A percentile compares a stretch with the other conserved stretches of the same genome.
These are phyloP conservation scores for Thelephora aurantiotincta DNA, from an alignment of 768 basidiomycete species.

Conservation along the genomic window DNA sequence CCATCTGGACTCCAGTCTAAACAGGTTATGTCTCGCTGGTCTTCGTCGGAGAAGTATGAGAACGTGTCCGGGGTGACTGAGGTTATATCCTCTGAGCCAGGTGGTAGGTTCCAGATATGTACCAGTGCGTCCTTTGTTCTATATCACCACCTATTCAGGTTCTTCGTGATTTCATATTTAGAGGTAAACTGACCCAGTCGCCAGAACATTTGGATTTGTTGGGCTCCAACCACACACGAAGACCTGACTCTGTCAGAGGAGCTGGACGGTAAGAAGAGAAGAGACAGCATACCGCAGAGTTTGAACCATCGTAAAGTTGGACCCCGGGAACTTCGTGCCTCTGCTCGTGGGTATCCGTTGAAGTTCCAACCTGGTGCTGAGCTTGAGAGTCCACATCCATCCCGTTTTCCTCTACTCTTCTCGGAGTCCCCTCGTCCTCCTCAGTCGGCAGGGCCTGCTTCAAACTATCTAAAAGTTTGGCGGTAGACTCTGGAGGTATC, in stretches of 20 bases:
- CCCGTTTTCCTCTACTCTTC: no score
- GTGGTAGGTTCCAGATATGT: slow-evolving; percentile 57
- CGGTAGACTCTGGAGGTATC: not conserved
- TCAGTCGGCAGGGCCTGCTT: no score
- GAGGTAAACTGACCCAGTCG: slow-evolving; percentile 46
- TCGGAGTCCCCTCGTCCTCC: no score
- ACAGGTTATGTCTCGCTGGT: slow-evolving; percentile 54
- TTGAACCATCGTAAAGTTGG: not conserved
- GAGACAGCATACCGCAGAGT: not conserved
- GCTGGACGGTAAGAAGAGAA: not conserved
- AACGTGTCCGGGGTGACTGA: slow-evolving; percentile 22
- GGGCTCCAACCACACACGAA: slow-evolving; percentile 79
- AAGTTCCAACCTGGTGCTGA: no score
- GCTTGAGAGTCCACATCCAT: no score
- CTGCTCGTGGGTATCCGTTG: slow-evolving; percentile 22
- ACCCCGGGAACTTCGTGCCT: slow-evolving; percentile 15
- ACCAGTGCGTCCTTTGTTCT: slow-evolving; percentile 66
- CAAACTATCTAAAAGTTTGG: no score
- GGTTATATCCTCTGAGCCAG: slow-evolving; percentile 8
- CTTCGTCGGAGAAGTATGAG: slow-evolving; percentile 31
- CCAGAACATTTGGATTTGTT: slow-evolving; percentile 37
- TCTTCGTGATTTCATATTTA: not conserved
- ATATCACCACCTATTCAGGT: not conserved
- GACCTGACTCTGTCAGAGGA: slow-evolving; percentile 29
- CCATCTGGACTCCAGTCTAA: slow-evolving; percentile 71